Conservation (phyloP, 139 green algal genomes). For the Edaphochlamys debaryana region DNA sequence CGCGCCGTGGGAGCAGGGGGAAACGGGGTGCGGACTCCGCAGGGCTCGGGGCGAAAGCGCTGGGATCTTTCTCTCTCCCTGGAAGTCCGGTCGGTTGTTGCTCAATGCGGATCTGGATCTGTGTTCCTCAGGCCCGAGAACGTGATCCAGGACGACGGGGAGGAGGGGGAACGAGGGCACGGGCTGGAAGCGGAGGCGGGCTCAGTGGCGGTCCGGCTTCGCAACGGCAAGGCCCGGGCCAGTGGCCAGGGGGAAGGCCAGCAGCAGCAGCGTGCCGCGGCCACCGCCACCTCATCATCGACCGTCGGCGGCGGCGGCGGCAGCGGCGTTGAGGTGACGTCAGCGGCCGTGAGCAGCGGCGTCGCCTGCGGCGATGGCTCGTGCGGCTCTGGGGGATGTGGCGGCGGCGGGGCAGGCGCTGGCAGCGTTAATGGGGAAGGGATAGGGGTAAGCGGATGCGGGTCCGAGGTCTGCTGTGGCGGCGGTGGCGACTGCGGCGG, state of each 20-base stretch:
- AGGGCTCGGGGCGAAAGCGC: not conserved
- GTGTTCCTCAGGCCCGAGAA: slow-evolving; percentile 5
- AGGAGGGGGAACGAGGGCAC: not conserved
- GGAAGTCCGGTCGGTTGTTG: too few species aligned
- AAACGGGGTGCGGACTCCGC: not conserved
- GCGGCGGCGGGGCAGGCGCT: not conserved
- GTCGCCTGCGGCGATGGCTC: too few species aligned
- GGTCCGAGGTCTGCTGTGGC: not conserved
- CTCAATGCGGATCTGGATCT: not conserved
- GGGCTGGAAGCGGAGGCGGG: not conserved
- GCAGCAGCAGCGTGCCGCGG: not conserved
- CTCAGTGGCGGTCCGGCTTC: not conserved
- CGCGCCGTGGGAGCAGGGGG: not conserved
- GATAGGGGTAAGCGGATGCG: not conserved
- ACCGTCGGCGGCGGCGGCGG: too few species aligned
- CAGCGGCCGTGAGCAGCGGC: too few species aligned
- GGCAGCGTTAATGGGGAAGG: not conserved
- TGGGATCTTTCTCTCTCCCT: not conserved
- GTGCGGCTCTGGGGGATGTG: too few species aligned
- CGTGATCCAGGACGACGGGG: not conserved
- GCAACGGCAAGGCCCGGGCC: not conserved
- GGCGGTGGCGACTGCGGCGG: not conserved
- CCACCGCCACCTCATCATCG: too few species aligned
- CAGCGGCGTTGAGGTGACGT: too few species aligned
- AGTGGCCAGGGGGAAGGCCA: not conserved